A percentile compares a stretch with the other conserved stretches of the same genome.
Evolutionary conservation across 306 rosid genomes (phyloP).

Genomic region (Cicer yamashitae): DNA sequence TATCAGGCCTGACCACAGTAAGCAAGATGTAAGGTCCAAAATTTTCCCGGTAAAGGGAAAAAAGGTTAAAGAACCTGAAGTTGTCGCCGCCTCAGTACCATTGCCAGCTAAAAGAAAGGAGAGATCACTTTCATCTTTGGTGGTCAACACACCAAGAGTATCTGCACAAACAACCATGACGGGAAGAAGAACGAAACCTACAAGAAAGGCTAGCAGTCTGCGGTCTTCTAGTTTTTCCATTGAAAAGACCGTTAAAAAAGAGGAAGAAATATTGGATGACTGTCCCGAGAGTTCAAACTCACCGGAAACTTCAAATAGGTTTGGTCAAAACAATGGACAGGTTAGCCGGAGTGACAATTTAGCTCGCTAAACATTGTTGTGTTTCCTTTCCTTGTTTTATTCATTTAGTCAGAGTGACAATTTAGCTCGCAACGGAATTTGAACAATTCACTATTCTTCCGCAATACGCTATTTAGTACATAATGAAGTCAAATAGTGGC

Average conservation of each 20-base stretch:
- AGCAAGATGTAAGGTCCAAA: constrained; percentile 87
- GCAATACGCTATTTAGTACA: no score
- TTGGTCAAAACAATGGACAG: constrained; percentile 58
- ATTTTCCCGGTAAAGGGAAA: constrained; percentile 79
- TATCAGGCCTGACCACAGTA: constrained; percentile 91
- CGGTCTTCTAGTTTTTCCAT: constrained; percentile 66
- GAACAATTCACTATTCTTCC: no score
- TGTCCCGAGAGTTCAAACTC: constrained; percentile 73
- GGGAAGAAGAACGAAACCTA: constrained; percentile 83
- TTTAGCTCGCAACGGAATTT: no score
- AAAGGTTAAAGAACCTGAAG: constrained; percentile 70
- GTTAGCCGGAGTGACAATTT: constrained; percentile 59
- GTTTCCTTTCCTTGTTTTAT: constrained; percentile 25
- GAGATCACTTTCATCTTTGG: constrained; percentile 93
- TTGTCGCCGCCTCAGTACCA: constrained; percentile 55
- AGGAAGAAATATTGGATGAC: constrained; percentile 65
- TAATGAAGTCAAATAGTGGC: no score
- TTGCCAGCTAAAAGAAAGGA: constrained; percentile 88
- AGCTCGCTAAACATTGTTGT: constrained; percentile 24
- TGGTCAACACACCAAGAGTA: constrained; percentile 88
- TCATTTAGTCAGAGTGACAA: no score
- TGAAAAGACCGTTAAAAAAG: constrained; percentile 64
- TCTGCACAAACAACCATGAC: constrained; percentile 69
- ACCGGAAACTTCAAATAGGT: constrained; percentile 63
- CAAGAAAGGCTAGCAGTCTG: constrained; percentile 72